Conservation (phyloP, 768 basidiomycete genomes). For the Leccinum barrowsii region DNA sequence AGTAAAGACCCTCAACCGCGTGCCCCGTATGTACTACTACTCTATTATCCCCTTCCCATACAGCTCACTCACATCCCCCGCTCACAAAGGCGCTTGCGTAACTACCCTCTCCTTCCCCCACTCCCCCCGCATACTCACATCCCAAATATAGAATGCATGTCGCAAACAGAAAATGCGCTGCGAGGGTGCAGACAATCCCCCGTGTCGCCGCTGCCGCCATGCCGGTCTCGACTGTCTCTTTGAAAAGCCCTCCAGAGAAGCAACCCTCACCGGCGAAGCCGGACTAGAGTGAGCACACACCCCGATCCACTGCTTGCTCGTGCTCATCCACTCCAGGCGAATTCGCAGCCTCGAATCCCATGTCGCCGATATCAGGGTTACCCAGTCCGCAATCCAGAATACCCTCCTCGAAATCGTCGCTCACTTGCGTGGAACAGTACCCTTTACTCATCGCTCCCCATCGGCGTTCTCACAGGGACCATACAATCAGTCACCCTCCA, state of each 20-base stretch:
- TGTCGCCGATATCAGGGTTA: slow-evolving; percentile 76
- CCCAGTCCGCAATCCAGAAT: slow-evolving; percentile 72
- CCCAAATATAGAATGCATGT: slow-evolving; percentile 74
- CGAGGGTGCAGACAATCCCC: slow-evolving; percentile 93
- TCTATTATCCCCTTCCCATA: neutral
- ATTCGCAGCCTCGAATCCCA: slow-evolving; percentile 86
- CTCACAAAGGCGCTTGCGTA: neutral
- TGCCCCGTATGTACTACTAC: slow-evolving; percentile 64
- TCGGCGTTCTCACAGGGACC: slow-evolving; percentile 47
- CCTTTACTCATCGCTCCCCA: slow-evolving; percentile 57
- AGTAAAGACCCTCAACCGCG: slow-evolving; percentile 78
- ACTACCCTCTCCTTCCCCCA: neutral
- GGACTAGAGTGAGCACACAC: slow-evolving; percentile 72
- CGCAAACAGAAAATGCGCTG: slow-evolving; percentile 97
- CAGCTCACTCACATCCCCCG: slow-evolving; percentile 8
- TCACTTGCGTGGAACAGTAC: slow-evolving; percentile 59
- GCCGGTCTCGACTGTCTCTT: slow-evolving; percentile 90
- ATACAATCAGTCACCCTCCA: slow-evolving; percentile 67
- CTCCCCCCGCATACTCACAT: slow-evolving; percentile 10
- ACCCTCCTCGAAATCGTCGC: slow-evolving; percentile 77
- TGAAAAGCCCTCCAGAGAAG: slow-evolving; percentile 88
- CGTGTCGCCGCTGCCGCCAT: slow-evolving; percentile 91
- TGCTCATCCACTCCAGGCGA: slow-evolving; percentile 51
- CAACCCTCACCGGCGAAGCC: slow-evolving; percentile 83
- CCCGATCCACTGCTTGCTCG: neutral